A percentile compares a stretch with the other conserved stretches of the same genome.
These are phyloP conservation scores for Marasmius sp. DNA, from an alignment of 1,284 basidiomycete species.

Conservation along the genomic window DNA sequence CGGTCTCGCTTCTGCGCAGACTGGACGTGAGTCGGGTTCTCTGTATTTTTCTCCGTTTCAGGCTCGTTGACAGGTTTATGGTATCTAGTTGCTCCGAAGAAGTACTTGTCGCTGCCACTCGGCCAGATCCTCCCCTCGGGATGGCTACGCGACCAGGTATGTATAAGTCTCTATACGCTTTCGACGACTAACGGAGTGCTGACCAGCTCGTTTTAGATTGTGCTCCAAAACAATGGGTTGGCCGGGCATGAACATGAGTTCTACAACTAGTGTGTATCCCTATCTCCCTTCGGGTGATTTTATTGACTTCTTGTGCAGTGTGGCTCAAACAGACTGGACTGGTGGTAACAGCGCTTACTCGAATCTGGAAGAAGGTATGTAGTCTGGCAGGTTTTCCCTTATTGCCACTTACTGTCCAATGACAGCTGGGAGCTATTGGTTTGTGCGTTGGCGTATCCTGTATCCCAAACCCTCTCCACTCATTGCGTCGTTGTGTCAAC, in stretches of 20 bases:
- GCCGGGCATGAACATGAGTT: constrained; percentile 58
- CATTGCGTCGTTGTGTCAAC: too few relatives aligned
- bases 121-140: constrained; percentile 48
- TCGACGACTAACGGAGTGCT: neutral
- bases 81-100: constrained; percentile 47
- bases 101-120: constrained; percentile 47
- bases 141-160: constrained; percentile 55
- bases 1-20: neutral
- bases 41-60: neutral
- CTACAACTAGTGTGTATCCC: constrained; percentile 45
- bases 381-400: neutral
- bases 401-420: neutral
- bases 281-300: neutral
- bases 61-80: neutral
- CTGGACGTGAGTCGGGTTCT: neutral
- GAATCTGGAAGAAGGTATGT: constrained; percentile 51
- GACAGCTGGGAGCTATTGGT: constrained; percentile 59
- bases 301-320: constrained; percentile 28
- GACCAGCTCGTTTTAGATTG: constrained; percentile 30
- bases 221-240: constrained; percentile 53
- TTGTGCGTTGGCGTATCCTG: constrained; percentile 36
- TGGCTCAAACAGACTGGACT: constrained; percentile 52
- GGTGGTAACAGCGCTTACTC: constrained; percentile 53
- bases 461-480: too few relatives aligned
- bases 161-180: constrained; percentile 1